A percentile compares a stretch with the other conserved stretches of the same genome.
These are phyloP conservation scores for Selaginella tamariscina DNA, from an alignment of 75 land plant species.

Conservation along the genomic window DNA sequence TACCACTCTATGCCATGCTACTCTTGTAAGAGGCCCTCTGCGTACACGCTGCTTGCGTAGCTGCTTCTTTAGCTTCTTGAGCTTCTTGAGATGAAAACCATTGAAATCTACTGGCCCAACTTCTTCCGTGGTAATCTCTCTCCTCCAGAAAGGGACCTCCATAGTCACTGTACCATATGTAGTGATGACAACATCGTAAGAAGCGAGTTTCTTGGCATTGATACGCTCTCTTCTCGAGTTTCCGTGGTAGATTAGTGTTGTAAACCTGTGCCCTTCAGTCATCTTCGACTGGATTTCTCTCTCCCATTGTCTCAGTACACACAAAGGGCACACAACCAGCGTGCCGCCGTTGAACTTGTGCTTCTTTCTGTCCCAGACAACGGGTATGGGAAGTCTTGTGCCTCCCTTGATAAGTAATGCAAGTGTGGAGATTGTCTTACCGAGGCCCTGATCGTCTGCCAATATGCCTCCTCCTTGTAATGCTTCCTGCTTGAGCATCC, in stretches of 20 bases:
- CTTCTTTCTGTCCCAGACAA: too few relatives aligned
- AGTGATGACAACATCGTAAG: slow-evolving; percentile 79
- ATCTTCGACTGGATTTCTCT: slow-evolving; percentile 75
- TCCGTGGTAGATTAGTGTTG: slow-evolving; percentile 82
- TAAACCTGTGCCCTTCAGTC: slow-evolving; percentile 37
- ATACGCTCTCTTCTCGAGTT: slow-evolving; percentile 70
- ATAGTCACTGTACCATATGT: slow-evolving; percentile 81
- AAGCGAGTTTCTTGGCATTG: slow-evolving; percentile 53
- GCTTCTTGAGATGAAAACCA: neutral
- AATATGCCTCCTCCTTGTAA: too few relatives aligned
- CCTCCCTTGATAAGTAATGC: too few relatives aligned
- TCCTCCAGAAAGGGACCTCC: slow-evolving; percentile 62
- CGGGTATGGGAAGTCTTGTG: too few relatives aligned
- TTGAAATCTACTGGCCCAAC: neutral
- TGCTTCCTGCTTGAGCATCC: too few relatives aligned
- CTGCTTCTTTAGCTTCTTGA: slow-evolving; percentile 46
- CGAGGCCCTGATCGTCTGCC: too few relatives aligned
- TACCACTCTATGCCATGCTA: slow-evolving; percentile 86
- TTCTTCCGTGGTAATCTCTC: neutral
- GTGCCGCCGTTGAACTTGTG: slow-evolving; percentile 60
- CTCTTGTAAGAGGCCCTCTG: slow-evolving; percentile 67
- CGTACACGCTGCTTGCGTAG: neutral
- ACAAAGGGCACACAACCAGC: slow-evolving; percentile 93
- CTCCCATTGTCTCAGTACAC: slow-evolving; percentile 91
- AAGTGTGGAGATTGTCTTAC: too few relatives aligned